Evolutionary conservation across 495 filamentous ascomycete species (phyloP), one percentile per base, ranked within the genome.

Genomic region (Xylaria palmicola): DNA sequence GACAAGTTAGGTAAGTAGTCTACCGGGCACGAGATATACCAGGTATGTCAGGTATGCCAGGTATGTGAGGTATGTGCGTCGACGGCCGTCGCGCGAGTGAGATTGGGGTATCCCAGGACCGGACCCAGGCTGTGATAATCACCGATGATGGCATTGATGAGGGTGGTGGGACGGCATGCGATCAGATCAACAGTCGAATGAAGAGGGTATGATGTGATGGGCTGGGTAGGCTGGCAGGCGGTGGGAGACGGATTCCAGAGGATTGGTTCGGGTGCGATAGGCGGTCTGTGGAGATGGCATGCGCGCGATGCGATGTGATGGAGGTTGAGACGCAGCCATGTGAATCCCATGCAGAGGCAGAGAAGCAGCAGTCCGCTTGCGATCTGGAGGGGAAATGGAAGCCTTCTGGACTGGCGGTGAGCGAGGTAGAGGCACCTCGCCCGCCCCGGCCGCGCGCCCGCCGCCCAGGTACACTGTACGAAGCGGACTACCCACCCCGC

Each of bases 361-460:
- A 13, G 49, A 34, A 56, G 40, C 45, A 54, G 29, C 37, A 48
- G 36, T 39, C 40, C 45, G 59, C 50, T 55, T 53, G 50, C 49
- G 59, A 61, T 45, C 49, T 53, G 59, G 49, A 61, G 59, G 49
- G 59, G 59, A 40, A 55, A 60, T 53, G 37, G 58, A 54, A 40
- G 37, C 40, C 22, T 55, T 55, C 59, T 55, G 59, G 59, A 61
- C 59, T 61, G 59, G 59, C 59, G 59, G 59, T 61, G 59, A 61
- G 50, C 49, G 8, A 53, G 44, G 58, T 60, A 50, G 32, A 59
- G 47, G 34, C 20, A 26, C 43, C 39, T 27, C 44, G 27, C 20
- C 15, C 2, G 26, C 17, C 39, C 34, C 9, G 3, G 13, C 8
- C n/a, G 13, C 6, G 15, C 27, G 22, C 15, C 39, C 9, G 37